A percentile compares a stretch with the other conserved stretches of the same genome.
These are phyloP conservation scores for Cicer arietinum DNA, from an alignment of 306 rosid genomes.

Conservation along the genomic window DNA sequence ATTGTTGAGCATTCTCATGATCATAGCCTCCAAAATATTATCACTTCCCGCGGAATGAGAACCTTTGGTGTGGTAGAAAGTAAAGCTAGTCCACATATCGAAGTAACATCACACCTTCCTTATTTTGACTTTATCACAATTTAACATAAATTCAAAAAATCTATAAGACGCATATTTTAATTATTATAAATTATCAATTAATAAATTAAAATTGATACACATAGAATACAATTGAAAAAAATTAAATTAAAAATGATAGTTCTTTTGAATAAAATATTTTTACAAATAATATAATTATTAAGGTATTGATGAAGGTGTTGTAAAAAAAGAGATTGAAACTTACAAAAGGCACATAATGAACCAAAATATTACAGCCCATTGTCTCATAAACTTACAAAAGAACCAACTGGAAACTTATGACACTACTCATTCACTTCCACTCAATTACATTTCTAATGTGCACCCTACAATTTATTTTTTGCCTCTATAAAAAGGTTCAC, in stretches of 20 bases:
- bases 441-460: constrained; percentile 44
- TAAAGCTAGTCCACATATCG: constrained; percentile 44
- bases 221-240: no score
- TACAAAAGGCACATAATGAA: neutral
- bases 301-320: no score
- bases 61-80: constrained; percentile 37
- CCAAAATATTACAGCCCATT: constrained; percentile 11
- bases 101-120: neutral
- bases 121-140: neutral
- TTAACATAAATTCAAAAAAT: no score
- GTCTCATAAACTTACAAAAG: constrained; percentile 53
- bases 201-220: no score
- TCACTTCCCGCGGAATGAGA: constrained; percentile 46
- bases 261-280: no score
- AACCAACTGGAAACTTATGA: constrained; percentile 53
- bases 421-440: constrained; percentile 56
- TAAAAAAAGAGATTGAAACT: no score
- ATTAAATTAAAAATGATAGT: no score
- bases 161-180: no score
- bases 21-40: constrained; percentile 42
- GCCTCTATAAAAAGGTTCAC: constrained; percentile 53
- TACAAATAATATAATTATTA: no score
- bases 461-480: constrained; percentile 44
- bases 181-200: no score
- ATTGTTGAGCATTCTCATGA: constrained; percentile 31